Base-by-base conservation (phyloP, 2,329 filamentous ascomycete species). In the Epichloe bromicola region DNA sequence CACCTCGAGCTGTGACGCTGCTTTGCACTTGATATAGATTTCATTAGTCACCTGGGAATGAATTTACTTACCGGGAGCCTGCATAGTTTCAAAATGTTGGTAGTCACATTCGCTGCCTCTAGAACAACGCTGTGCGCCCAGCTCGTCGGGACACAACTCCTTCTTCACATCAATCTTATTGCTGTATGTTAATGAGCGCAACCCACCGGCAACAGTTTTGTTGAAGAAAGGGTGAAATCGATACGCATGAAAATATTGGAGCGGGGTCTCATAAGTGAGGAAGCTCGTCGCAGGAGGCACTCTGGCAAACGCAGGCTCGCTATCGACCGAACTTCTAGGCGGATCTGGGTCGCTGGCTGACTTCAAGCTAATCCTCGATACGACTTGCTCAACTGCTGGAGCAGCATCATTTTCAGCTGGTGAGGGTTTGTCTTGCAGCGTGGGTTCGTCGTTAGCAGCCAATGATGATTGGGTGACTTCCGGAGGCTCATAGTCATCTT, bases 121-220 rank as follows among this genome's bases (percentile, higher is more conserved):
- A 33, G 76, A 67, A 56, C 93, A 97, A 57, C 74, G 71, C 54
- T 81, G 80, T 49, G 82, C 82, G 46, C 75, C 74, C 55, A 86
- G 70, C 66, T 95, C 87, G 60, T 80, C 84, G 38, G 81, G 83
- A 67, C 93, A 98, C 46, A 97, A 63, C 55, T 79, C 78, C 59
- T 78, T 82, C 54, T 80, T 74, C 23, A 82, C 75, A 64, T 96
- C 82, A 67, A 98, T 95, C 59, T 83, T 84, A 68, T 95, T 87
- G 70, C 88, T 96, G 70, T 91, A 97, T 42, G 90, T 97, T 72
- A 94, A 75, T 56, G 93, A 97, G 63, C 85, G 83, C 63, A 89
- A 84, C 42, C 91, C 91, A 55, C 83, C 85, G 51, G 79, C 65
- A 52, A 95, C 82, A 51, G 79, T 72, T 47, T 84, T 67, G 57